A percentile compares a stretch with the other conserved stretches of the same genome.
Evolutionary conservation across 148 eudicot genomes (phyloP).

Genomic region (Agrostemma githago): DNA sequence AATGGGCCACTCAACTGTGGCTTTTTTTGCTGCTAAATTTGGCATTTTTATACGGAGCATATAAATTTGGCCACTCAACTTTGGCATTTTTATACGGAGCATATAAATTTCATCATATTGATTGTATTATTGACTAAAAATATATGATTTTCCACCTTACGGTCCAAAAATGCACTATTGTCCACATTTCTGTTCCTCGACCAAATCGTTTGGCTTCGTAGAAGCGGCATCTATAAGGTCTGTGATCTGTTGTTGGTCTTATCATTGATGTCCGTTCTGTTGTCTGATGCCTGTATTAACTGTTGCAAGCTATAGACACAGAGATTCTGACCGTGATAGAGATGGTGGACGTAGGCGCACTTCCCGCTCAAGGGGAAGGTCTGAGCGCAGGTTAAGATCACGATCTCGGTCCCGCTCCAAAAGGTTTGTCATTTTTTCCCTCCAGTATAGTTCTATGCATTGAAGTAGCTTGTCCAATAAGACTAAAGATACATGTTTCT

Average conservation of each 20-base stretch:
- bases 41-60: no score
- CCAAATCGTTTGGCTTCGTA: no score
- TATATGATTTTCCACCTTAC: no score
- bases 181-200: no score
- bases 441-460: not conserved
- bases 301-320: constrained; percentile 41
- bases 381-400: constrained; percentile 53
- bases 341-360: constrained; percentile 60
- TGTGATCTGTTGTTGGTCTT: no score
- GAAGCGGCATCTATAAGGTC: no score
- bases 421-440: constrained; percentile 38
- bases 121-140: no score
- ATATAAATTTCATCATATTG: no score
- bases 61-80: no score
- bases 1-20: not conserved
- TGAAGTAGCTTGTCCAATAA: not conserved
- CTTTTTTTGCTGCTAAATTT: no score
- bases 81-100: no score
- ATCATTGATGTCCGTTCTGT: not conserved
- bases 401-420: constrained; percentile 83
- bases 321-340: constrained; percentile 69
- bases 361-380: constrained; percentile 59
- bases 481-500: not conserved
- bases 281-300: not conserved
- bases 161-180: no score